phyloP scores from a whole-genome alignment of 1,284 basidiomycete species.

The Ustilago crameri region DNA sequence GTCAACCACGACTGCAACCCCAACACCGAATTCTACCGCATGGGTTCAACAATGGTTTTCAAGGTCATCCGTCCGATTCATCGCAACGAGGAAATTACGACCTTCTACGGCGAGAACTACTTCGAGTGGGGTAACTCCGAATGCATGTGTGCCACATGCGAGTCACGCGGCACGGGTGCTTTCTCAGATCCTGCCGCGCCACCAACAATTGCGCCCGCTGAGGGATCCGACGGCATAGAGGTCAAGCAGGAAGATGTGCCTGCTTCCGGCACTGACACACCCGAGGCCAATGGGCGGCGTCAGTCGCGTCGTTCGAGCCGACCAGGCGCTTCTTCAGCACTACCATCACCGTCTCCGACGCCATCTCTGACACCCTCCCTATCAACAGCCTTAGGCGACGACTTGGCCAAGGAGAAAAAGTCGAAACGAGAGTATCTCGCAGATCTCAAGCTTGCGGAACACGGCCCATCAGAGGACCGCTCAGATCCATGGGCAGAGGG shows the following conservation, averaged over 20 bases:
- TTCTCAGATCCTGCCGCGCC: conserved; percentile 43
- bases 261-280: conserved; percentile 6
- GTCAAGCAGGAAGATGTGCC: conserved; percentile 28
- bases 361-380: conserved; percentile 37
- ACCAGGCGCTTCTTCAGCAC: conserved; percentile 23
- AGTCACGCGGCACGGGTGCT: conserved; percentile 77
- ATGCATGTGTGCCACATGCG: conserved; percentile 90
- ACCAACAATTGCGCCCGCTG: conserved; percentile 1
- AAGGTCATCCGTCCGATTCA: conserved; percentile 82
- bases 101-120: conserved; percentile 71
- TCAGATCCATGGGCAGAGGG: conserved; percentile 51
- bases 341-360: conserved; percentile 46
- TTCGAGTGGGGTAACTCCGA: conserved; percentile 86
- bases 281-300: conserved; percentile 38
- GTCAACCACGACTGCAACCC: conserved; percentile 95
- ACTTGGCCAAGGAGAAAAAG: conserved; percentile 33
- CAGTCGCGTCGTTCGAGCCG: conserved; percentile 34
- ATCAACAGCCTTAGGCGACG: conserved; percentile 17
- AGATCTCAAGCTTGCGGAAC: conserved; percentile 47
- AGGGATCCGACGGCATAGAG: conserved; percentile 16
- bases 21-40: conserved; percentile 85
- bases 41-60: conserved; percentile 88
- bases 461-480: conserved; percentile 47
- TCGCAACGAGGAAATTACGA: conserved; percentile 84
- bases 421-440: conserved; percentile 40